phyloP scores from a whole-genome alignment of 2,329 filamentous ascomycete species.

The Penicillium sp. region DNA sequence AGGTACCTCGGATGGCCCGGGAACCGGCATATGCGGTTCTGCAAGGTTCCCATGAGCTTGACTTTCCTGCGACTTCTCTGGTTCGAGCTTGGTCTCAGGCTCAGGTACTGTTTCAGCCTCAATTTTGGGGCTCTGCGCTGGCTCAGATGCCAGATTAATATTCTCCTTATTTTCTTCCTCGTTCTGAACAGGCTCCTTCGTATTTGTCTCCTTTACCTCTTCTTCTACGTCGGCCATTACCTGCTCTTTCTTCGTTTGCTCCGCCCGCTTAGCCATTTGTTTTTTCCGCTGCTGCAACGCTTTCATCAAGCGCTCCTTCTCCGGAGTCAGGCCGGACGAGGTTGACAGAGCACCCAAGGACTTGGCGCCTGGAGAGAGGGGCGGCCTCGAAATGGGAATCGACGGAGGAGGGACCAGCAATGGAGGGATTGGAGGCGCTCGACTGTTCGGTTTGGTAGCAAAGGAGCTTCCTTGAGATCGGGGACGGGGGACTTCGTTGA shows the following conservation, averaged over 20 bases:
- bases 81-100: conserved; percentile 20
- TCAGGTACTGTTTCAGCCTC: conserved; percentile 14
- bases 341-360: conserved; percentile 54
- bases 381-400: conserved; percentile 42
- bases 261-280: conserved; percentile 61
- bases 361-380: conserved; percentile 47
- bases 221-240: conserved; percentile 23
- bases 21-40: conserved; percentile 6
- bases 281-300: conserved; percentile 88
- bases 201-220: conserved; percentile 17
- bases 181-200: conserved; percentile 25
- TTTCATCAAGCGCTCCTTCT: conserved; percentile 92
- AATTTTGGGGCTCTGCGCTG: conserved; percentile 9
- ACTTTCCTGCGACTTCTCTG: conserved; percentile 20
- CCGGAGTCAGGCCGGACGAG: conserved; percentile 72
- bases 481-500: conserved; percentile 44
- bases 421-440: conserved; percentile 46
- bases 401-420: conserved; percentile 48
- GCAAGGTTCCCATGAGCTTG: conserved; percentile 1
- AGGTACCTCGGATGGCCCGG: conserved; percentile 14
- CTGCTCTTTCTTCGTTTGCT: conserved; percentile 38
- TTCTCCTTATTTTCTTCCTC: conserved; percentile 36
- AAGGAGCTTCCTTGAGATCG: conserved; percentile 51
- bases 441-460: conserved; percentile 38
- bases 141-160: conserved; percentile 32